Evolutionary conservation across 2,329 filamentous ascomycete species (phyloP), one percentile per base, ranked within the genome.

Genomic region (Hortaea werneckii): DNA sequence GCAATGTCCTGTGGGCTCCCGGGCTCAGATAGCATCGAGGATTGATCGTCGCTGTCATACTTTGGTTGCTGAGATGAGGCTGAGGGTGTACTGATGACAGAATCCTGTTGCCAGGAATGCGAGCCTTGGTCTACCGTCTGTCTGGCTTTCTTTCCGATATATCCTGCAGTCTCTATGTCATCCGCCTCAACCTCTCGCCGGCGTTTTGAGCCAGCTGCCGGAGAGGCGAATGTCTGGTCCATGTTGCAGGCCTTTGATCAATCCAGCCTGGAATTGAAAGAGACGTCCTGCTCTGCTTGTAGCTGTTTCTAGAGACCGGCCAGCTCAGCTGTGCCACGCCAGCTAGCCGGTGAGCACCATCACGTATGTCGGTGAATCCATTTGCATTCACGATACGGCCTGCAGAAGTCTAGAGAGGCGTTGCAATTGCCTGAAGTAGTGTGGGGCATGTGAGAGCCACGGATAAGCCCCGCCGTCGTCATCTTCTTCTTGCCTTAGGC

Each of bases 11-110:
- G 58, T 5, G 56, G 55, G 44, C 58, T 61, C 28, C 58, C 58
- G 5, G 57, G 57, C 43, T 63, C 60, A 1, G 59, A 62, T 13
- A 57, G 47, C 50, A 61, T 55, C 29, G 58, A 60, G 8, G 58
- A 60, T 11, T 58, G 55, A 29, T 58, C 55, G 37, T 61, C 57
- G 48, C 57, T 59, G 45, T 62, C 58, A 48, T 63, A 60, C 37
- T 58, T 58, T 32, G 50, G 50, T 42, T 57, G 55, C 34, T 56
- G 48, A 35, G 34, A 41, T 30, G 37, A 49, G 34, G 39, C 38
- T 26, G 51, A 56, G 7, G 56, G 58, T 8, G 56, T 60, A 41
- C 48, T 54, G 39, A 60, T 48, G n/a, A 60, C 58, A 10, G 56
- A 59, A 39, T 61, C 58, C 40, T 58, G 48, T 20, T 50, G 47